phyloP scores from a whole-genome alignment of 1,139 yeast genomes.

The Magnusiomyces paraingens region DNA sequence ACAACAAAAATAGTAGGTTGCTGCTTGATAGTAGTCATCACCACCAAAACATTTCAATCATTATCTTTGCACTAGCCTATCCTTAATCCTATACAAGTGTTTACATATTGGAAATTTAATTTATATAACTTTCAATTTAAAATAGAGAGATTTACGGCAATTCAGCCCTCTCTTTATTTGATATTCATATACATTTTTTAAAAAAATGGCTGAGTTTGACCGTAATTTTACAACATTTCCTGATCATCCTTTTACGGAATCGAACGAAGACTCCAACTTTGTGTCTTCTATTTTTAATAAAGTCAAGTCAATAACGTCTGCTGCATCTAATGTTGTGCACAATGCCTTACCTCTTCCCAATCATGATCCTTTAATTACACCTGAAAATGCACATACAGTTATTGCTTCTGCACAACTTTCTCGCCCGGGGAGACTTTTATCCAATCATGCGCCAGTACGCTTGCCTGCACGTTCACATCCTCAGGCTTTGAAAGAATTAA shows the following conservation, averaged over 20 bases:
- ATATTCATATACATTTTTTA: not conserved
- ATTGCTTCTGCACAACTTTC: conserved; percentile 1
- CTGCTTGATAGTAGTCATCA: no score
- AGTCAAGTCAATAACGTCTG: conserved; percentile 24
- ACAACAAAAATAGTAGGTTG: no score
- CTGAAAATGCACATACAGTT: not conserved
- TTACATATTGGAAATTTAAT: no score
- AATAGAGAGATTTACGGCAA: no score
- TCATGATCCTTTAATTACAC: not conserved
- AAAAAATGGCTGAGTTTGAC: conserved; percentile 1
- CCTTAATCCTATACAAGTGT: no score
- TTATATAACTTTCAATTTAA: no score
- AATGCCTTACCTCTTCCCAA: conserved; percentile 21
- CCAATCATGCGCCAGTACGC: not conserved
- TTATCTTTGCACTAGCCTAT: no score
- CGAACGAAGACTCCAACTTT: conserved; percentile 21
- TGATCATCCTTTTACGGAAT: conserved; percentile 23
- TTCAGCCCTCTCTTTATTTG: not conserved
- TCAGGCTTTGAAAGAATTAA: not conserved
- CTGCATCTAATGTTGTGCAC: conserved; percentile 27
- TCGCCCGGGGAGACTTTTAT: not conserved
- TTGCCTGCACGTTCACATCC: not conserved
- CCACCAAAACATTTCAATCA: no score
- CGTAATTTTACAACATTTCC: conserved; percentile 26
- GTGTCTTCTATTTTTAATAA: conserved; percentile 24